These are phyloP conservation scores for Microbotryomycetes sp. DNA, from an alignment of 1,284 basidiomycete genomes.

Conservation along the genomic window DNA sequence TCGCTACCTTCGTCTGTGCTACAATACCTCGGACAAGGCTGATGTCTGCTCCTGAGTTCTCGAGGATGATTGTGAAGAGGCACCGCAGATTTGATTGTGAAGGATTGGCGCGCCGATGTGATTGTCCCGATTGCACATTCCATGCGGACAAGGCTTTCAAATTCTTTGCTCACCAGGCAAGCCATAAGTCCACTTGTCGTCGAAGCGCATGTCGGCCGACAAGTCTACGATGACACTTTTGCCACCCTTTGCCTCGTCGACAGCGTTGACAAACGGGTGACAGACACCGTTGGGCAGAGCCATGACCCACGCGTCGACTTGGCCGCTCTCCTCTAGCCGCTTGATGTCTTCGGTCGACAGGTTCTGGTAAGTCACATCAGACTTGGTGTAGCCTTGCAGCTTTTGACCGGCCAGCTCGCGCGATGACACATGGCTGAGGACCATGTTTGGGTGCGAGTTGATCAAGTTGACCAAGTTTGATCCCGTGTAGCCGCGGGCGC, in stretches of 20 bases:
- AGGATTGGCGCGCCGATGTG: too few species aligned
- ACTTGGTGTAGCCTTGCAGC: conserved; percentile 76
- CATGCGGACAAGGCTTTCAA: too few species aligned
- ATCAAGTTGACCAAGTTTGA: conserved; percentile 81
- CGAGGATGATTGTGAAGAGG: too few species aligned
- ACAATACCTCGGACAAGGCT: too few species aligned
- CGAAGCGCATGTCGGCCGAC: conserved; percentile 91
- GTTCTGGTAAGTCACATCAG: conserved; percentile 67
- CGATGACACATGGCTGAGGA: conserved; percentile 90
- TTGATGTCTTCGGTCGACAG: conserved; percentile 69
- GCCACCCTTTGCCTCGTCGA: conserved; percentile 63
- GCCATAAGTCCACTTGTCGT: conserved; percentile 92
- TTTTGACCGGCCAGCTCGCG: conserved; percentile 82
- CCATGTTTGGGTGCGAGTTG: conserved; percentile 75
- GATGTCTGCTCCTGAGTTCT: too few species aligned
- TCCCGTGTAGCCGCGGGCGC: conserved; percentile 92
- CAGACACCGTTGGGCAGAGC: conserved; percentile 94
- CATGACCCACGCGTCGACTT: conserved; percentile 96
- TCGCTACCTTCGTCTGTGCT: too few species aligned
- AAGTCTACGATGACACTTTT: conserved; percentile 83
- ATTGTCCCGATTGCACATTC: too few species aligned
- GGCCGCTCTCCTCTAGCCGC: conserved; percentile 74
- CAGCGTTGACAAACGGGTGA: conserved; percentile 94
- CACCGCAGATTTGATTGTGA: too few species aligned
- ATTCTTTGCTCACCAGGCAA: conserved; percentile 90